Percentiles rank a stretch among this genome's conserved stretches.
Evolutionary conservation across 495 filamentous ascomycete genomes (phyloP).

Genomic region (Aspergillus homomorphus): DNA sequence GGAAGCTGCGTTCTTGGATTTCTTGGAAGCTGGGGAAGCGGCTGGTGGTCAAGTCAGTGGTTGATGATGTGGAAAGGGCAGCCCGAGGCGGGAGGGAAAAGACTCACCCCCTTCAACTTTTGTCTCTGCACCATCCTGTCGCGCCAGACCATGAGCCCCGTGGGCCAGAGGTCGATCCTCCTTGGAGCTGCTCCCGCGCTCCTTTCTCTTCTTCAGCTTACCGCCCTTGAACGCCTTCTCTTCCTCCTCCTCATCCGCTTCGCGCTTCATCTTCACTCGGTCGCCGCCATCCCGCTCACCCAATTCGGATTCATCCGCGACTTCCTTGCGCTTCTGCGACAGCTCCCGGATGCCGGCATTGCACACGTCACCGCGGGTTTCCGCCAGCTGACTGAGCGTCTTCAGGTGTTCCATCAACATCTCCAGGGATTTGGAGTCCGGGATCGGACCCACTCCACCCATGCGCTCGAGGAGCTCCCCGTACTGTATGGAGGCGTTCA

Average conservation of each 20-base stretch:
- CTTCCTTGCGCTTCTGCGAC: conserved; percentile 58
- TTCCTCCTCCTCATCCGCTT: conserved; percentile 56
- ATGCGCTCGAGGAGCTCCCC: conserved; percentile 69
- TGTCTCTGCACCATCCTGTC: conserved; percentile 61
- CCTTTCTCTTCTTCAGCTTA: conserved; percentile 53
- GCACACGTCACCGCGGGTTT: conserved; percentile 58
- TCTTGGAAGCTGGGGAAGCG: conserved; percentile 46
- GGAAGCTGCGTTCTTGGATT: conserved; percentile 51
- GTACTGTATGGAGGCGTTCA: conserved; percentile 58
- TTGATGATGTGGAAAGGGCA: neutral
- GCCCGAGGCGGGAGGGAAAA: neutral
- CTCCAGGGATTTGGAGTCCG: conserved; percentile 71
- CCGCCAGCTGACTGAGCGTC: conserved; percentile 61
- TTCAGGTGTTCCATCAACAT: conserved; percentile 65
- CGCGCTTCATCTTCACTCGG: conserved; percentile 48
- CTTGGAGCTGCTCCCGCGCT: conserved; percentile 43
- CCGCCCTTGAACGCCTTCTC: conserved; percentile 41
- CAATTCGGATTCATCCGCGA: conserved; percentile 49
- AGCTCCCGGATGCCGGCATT: conserved; percentile 73
- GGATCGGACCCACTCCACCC: conserved; percentile 62
- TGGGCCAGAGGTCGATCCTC: conserved; percentile 58
- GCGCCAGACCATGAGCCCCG: conserved; percentile 61
- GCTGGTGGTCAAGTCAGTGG: conserved; percentile 19
- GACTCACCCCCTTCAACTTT: conserved; percentile 61
- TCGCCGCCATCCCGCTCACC: conserved; percentile 36